A percentile compares a stretch with the other conserved stretches of the same genome.
phyloP scores from a whole-genome alignment of 495 filamentous ascomycete genomes.

The Penicillium canescens region DNA sequence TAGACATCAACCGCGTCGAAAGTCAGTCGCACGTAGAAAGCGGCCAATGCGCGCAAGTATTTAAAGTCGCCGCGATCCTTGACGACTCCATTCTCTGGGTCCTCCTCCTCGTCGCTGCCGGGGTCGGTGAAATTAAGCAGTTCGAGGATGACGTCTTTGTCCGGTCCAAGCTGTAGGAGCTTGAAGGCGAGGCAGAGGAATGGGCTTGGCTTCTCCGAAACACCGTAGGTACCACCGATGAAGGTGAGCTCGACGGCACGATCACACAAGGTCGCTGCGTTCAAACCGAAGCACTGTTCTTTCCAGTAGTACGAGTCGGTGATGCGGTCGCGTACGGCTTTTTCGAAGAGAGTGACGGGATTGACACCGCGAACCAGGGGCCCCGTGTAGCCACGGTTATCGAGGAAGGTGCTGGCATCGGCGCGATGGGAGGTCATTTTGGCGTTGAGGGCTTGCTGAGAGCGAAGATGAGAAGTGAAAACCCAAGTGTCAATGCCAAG shows the following conservation, averaged over 20 bases:
- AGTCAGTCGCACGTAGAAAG: constrained; percentile 91
- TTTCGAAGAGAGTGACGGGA: constrained; percentile 87
- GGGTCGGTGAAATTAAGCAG: constrained; percentile 66
- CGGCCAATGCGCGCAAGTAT: constrained; percentile 84
- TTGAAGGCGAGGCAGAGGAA: constrained; percentile 97
- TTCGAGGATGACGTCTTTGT: constrained; percentile 73
- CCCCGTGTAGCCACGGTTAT: constrained; percentile 75
- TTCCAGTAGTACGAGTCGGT: constrained; percentile 96
- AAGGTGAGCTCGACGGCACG: constrained; percentile 80
- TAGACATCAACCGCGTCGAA: constrained; percentile 81
- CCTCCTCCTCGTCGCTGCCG: constrained; percentile 33
- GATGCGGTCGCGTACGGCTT: constrained; percentile 91
- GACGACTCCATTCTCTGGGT: constrained; percentile 28
- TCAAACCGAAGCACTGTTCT: constrained; percentile 95
- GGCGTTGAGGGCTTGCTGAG: constrained; percentile 5
- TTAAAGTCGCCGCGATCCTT: constrained; percentile 74
- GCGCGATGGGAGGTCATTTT: constrained; percentile 59
- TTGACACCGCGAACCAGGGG: constrained; percentile 75
- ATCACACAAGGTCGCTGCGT: constrained; percentile 86
- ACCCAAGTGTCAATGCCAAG: constrained; percentile 26
- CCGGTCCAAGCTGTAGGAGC: constrained; percentile 82
- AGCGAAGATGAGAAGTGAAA: constrained; percentile 4
- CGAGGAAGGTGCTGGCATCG: constrained; percentile 73
- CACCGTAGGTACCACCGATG: constrained; percentile 84
- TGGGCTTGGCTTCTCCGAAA: constrained; percentile 78